Evolutionary conservation across 1,284 basidiomycete genomes (phyloP), one percentile per base, ranked within the genome.

Genomic region (Coniophora puteana): DNA sequence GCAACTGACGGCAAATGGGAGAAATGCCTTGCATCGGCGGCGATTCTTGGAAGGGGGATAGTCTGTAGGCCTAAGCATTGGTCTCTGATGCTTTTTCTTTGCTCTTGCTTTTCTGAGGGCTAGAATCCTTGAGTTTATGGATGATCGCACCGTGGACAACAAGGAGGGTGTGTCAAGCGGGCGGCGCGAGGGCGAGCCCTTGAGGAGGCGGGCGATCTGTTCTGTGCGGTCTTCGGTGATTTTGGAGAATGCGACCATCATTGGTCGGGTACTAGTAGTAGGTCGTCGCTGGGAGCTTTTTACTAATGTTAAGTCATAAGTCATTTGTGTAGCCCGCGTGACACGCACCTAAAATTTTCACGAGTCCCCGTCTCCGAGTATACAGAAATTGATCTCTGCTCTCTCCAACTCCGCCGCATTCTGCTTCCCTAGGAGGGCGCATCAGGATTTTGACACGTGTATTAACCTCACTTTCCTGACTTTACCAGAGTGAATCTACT

Each of bases 11-110:
- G 62, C 5, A 80, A 58, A 6, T 68, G 71, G 1, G 80, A 79
- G 50, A 87, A 88, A 51, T 69, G 62, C 4, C 57, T 61, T 6
- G 67, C 72, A 50, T 83, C 72, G 1, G 64, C 55, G 0, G 52
- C 55, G 37, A 83, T 68, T 37, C 70, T 67, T 2, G 62, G 12
- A 24, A 54, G 56, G 5, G 59, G 54, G 2, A 71, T 61, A 0
- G 68, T 78, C 3, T 74, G 70, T 8, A 49, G 49, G 27, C 68
- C 58, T 24, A 53, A 50, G 69, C 60, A 68, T 71, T 23, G 11
- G 32, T 16, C 1, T 22, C 22, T 7, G 18, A 20, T 4, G 27
- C 34, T 10, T 14, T 20, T 20, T 8, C 23, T 35, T 21, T 8
- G 27, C 8, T 12, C 3, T 5, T n/a, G 1, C 23, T 36, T 35